Conservation (phyloP, 306 rosid genomes). For the Dalbergia cochinchinensis region DNA sequence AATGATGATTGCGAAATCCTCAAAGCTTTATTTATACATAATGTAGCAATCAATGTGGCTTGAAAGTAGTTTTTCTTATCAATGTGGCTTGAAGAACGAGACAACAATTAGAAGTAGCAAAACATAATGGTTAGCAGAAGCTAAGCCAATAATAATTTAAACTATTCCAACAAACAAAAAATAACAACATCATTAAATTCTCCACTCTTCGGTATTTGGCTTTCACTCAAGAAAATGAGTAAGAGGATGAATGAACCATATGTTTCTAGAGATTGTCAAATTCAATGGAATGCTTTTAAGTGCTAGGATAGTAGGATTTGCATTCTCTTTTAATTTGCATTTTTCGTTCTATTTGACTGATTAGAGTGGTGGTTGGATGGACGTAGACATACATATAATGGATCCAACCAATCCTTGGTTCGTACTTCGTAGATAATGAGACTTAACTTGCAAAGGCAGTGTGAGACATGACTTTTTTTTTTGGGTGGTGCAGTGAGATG, state of each 20-base stretch:
- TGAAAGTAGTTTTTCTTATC: not conserved
- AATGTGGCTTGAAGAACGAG: conserved; percentile 18
- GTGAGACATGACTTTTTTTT: no score
- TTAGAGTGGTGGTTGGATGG: not conserved
- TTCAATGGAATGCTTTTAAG: not conserved
- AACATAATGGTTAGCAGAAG: not conserved
- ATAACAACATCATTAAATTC: not conserved
- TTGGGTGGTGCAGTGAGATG: not conserved
- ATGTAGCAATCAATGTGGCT: conserved; percentile 23
- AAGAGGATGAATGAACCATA: not conserved
- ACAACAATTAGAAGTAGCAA: not conserved
- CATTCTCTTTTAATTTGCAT: not conserved
- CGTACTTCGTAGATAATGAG: not conserved
- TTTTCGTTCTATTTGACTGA: not conserved
- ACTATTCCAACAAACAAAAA: not conserved
- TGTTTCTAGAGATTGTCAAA: no score
- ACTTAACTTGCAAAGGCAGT: not conserved
- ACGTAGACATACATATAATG: not conserved
- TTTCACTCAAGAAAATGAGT: conserved; percentile 27
- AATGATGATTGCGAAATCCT: conserved; percentile 45
- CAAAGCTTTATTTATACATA: conserved; percentile 45
- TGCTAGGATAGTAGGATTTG: not conserved
- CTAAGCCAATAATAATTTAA: not conserved
- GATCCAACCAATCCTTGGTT: not conserved
- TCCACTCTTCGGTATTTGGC: conserved; percentile 5